Conservation (phyloP, 495 filamentous ascomycete species). For the Haplographium delicatum region DNA sequence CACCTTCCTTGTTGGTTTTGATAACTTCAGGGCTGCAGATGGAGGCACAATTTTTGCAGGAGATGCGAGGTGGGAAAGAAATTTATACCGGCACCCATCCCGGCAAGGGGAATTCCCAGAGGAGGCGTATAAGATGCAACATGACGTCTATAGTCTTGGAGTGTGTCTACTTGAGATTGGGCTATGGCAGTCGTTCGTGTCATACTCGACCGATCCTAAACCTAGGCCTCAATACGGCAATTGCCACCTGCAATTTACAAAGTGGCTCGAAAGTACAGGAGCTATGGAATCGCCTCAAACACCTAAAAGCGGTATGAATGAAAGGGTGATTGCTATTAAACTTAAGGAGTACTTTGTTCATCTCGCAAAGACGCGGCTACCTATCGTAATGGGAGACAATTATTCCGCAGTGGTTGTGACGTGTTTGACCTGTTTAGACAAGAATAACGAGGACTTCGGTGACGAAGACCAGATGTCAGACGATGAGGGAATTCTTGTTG, state of each 20-base stretch:
- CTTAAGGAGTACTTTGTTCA: slow-evolving; percentile 2
- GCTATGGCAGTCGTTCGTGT: slow-evolving; percentile 3
- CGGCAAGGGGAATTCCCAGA: slow-evolving; percentile 17
- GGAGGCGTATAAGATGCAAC: background rate
- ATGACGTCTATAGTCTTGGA: slow-evolving; percentile 33
- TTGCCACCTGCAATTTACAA: background rate
- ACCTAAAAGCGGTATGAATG: background rate
- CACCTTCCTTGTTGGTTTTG: background rate
- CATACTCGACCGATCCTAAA: background rate
- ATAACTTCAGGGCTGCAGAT: background rate
- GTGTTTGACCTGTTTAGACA: slow-evolving; percentile 3
- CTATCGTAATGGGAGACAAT: background rate
- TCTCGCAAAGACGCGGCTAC: slow-evolving; percentile 1
- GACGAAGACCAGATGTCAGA: background rate
- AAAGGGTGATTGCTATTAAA: background rate
- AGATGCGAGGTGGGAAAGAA: background rate
- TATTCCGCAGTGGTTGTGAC: background rate
- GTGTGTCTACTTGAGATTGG: slow-evolving; percentile 29
- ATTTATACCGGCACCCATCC: slow-evolving; percentile 29
- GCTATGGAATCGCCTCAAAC: background rate
- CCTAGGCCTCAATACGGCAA: background rate
- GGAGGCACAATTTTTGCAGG: background rate
- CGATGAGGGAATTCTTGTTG: slow-evolving; percentile 1
- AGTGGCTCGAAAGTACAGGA: background rate
- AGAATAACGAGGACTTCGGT: slow-evolving; percentile 1